phyloP scores from a whole-genome alignment of 2,329 filamentous ascomycete genomes.

The Diaporthe sp. region DNA sequence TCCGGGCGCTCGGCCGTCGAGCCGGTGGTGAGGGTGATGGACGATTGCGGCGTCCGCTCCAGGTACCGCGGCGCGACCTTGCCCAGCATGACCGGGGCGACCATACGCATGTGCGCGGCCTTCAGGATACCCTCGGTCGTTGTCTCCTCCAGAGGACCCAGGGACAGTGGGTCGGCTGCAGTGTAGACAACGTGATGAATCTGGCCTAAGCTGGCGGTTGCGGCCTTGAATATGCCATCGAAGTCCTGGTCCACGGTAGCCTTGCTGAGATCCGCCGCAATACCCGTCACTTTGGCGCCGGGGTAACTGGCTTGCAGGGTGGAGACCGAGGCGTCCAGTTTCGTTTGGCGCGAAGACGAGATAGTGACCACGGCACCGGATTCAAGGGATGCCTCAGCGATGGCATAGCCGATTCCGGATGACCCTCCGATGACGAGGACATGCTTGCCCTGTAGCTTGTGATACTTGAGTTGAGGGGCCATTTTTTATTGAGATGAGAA shows the following conservation, averaged over 20 bases:
- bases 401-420: slow-evolving; percentile 71
- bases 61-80: slow-evolving; percentile 49
- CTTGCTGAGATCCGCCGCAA: slow-evolving; percentile 44
- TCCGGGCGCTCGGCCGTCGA: slow-evolving; percentile 63
- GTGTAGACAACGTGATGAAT: slow-evolving; percentile 46
- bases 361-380: slow-evolving; percentile 68
- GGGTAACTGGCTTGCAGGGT: slow-evolving; percentile 36
- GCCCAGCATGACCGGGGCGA: slow-evolving; percentile 48
- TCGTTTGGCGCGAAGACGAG: slow-evolving; percentile 65
- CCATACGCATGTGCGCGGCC: slow-evolving; percentile 48
- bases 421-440: slow-evolving; percentile 74
- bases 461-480: slow-evolving; percentile 44
- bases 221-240: slow-evolving; percentile 43
- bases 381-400: slow-evolving; percentile 69
- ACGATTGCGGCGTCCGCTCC: slow-evolving; percentile 53
- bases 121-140: slow-evolving; percentile 43
- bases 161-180: slow-evolving; percentile 46
- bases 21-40: slow-evolving; percentile 69
- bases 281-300: slow-evolving; percentile 43
- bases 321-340: slow-evolving; percentile 59
- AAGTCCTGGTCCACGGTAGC: slow-evolving; percentile 48
- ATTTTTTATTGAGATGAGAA: slow-evolving; percentile 26
- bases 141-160: slow-evolving; percentile 42
- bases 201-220: slow-evolving; percentile 1
- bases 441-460: slow-evolving; percentile 50